Evolutionary conservation across 2,329 filamentous ascomycete species (phyloP).

Genomic region (Alternaria triticina): DNA sequence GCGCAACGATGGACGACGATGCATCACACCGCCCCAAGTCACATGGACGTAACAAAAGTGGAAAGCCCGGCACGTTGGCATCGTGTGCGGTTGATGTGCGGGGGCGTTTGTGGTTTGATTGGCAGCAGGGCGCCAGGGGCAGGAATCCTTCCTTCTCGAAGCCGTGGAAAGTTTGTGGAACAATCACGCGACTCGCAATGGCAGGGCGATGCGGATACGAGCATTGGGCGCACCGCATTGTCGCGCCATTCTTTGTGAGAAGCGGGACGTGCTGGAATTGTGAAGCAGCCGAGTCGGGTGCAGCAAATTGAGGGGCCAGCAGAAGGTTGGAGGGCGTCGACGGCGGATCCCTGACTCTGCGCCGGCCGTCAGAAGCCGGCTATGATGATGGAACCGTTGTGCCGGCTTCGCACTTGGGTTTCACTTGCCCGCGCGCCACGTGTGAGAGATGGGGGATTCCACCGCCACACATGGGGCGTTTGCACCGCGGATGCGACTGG

Average conservation of each 20-base stretch:
- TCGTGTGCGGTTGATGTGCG: constrained; percentile 23
- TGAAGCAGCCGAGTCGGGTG: constrained; percentile 14
- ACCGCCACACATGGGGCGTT: constrained; percentile 24
- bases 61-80: constrained; percentile 10
- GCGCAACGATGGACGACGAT: constrained; percentile 5
- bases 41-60: constrained; percentile 32
- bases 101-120: constrained; percentile 31
- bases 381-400: constrained; percentile 33
- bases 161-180: constrained; percentile 18
- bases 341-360: constrained; percentile 22
- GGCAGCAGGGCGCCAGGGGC: constrained; percentile 32
- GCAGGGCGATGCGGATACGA: constrained; percentile 9
- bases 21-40: constrained; percentile 44
- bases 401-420: constrained; percentile 37
- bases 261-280: neutral
- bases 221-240: constrained; percentile 1
- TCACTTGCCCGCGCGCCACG: constrained; percentile 35
- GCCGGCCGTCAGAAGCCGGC: constrained; percentile 30
- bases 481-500: constrained; percentile 15
- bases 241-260: constrained; percentile 6
- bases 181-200: constrained; percentile 36
- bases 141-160: constrained; percentile 38
- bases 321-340: constrained; percentile 2
- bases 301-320: constrained; percentile 10
- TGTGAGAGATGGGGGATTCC: constrained; percentile 19